Evolutionary conservation across 2,329 filamentous ascomycete genomes (phyloP).

Genomic region (Trichophyton rubrum): DNA sequence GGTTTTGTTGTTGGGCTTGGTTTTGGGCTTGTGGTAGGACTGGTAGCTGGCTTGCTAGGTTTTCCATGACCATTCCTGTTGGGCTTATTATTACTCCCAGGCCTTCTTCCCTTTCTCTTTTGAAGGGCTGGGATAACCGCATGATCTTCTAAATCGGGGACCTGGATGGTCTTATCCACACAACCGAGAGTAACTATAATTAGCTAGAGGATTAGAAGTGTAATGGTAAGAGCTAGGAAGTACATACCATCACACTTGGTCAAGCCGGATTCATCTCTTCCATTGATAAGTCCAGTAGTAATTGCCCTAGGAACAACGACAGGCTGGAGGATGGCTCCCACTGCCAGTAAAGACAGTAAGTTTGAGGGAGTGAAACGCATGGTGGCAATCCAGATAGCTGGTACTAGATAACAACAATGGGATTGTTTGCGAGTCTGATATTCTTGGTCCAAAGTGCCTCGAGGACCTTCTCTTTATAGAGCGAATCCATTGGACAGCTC

Average conservation of each 20-base stretch:
- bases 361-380: not conserved
- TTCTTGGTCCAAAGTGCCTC: not conserved
- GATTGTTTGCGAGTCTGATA: not conserved
- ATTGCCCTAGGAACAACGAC: not conserved
- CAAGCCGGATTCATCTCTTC: not conserved
- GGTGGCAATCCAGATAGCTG: no score
- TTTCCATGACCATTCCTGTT: no score
- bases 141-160: no score
- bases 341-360: not conserved
- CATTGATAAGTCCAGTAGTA: not conserved
- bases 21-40: no score
- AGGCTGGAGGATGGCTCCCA: not conserved
- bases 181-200: not conserved
- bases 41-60: no score
- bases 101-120: no score
- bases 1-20: no score
- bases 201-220: not conserved
- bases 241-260: not conserved
- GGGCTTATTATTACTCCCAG: no score
- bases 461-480: not conserved
- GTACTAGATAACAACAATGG: not conserved
- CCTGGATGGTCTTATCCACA: no score
- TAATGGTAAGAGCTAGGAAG: not conserved
- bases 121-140: no score
- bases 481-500: no score